Percentiles rank a stretch among this genome's conserved stretches.
Evolutionary conservation across 768 basidiomycete genomes (phyloP).

Genomic region (Leccinum subgranulosum): DNA sequence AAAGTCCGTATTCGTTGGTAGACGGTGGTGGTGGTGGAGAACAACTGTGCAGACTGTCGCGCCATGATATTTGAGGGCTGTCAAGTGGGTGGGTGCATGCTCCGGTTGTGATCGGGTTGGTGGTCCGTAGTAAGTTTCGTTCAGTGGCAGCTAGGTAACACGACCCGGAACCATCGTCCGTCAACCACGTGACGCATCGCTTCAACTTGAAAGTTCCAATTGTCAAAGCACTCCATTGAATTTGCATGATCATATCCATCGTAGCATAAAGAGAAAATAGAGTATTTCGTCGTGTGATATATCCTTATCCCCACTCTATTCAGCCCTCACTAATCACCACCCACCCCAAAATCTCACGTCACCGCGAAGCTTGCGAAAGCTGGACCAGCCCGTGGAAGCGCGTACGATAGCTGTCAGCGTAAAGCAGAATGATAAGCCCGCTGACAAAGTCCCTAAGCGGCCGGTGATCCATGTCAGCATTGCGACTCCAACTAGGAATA

Average conservation of each 20-base stretch:
- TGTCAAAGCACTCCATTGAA: background rate
- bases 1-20: conserved; percentile 37
- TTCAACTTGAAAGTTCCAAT: background rate
- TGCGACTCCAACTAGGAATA: background rate
- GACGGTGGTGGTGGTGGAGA: conserved; percentile 17
- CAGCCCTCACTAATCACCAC: background rate
- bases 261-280: conserved; percentile 7
- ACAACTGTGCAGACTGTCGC: conserved; percentile 16
- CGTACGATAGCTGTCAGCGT: conserved; percentile 46
- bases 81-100: conserved; percentile 18
- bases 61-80: conserved; percentile 20
- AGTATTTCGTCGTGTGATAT: conserved; percentile 21
- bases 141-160: background rate
- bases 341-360: background rate
- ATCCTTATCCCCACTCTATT: conserved; percentile 3
- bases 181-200: conserved; percentile 19
- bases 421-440: conserved; percentile 46
- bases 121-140: background rate
- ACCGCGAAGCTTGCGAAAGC: conserved; percentile 38
- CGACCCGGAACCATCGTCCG: background rate
- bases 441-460: conserved; percentile 48
- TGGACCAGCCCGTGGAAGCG: conserved; percentile 39
- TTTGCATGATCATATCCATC: background rate
- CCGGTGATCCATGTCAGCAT: background rate
- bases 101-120: conserved; percentile 4